Evolutionary conservation across 2,329 filamentous ascomycete genomes (phyloP), one percentile per base, ranked within the genome.

Genomic region (Fusarium hainanense): DNA sequence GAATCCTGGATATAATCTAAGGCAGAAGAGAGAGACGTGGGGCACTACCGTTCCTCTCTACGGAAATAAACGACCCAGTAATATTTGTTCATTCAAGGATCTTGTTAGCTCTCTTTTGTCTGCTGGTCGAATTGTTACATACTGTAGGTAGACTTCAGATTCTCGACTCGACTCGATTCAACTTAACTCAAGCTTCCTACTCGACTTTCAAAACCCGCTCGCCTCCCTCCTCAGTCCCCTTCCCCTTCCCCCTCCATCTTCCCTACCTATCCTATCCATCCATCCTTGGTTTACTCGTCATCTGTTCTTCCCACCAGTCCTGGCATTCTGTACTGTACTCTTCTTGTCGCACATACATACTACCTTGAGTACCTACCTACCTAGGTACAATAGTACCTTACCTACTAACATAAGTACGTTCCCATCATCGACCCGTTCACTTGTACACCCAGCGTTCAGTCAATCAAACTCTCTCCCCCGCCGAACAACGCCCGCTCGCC

Each of bases 51-150:
- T 58, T 56, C 18, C 43, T 52, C 55, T 56, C 42, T 21, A 55
- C 43, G 49, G 60, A 63, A 63, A 63, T 63, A 63, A 63, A 63
- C 60, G 58, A 52, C 20, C 61, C 54, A 66, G 56, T 67, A 52
- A 63, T 67, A 20, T 58, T 57, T 55, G 30, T 55, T 54, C 47
- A 49, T 32, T 46, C 66, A 47, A 27, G 32, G 32, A 51, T 67
- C 49, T 58, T 40, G 49, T 51, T 51, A 51, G 49, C 51, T 37
- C 58, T 55, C 48, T 66, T 23, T 56, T 49, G 28, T 23, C 25
- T 48, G 44, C 32, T 41, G 32, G 34, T 51, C 49, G 40, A 44
- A 49, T 41, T 50, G 44, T 21, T 27, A 21, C 21, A 21, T 21
- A 32, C 46, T 54, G 52, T 55, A 37, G 18, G 34, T 37, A 58